Conservation (phyloP, 202 grass and related monocot genomes). For the Cymbopogon flexuosus region DNA sequence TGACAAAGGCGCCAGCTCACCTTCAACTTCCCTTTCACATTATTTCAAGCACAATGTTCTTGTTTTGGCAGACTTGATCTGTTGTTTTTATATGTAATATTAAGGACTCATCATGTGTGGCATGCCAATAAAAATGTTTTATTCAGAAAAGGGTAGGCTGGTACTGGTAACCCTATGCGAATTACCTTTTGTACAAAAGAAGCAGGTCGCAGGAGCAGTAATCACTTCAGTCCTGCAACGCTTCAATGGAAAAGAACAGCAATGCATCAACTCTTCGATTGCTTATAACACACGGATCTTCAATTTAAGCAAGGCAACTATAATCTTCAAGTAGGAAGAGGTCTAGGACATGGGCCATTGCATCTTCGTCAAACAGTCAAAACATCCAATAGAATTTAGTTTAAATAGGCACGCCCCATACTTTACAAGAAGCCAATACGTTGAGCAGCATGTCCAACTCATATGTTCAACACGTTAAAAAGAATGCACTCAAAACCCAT, state of each 20-base stretch:
- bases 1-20: not conserved
- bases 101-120: not conserved
- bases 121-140: not conserved
- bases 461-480: not conserved
- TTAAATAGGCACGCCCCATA: not conserved
- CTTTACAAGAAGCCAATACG: not conserved
- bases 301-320: not conserved
- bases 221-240: not conserved
- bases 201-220: not conserved
- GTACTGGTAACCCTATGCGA: not conserved
- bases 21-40: not conserved
- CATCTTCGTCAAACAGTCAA: not conserved
- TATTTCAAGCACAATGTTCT: not conserved
- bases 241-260: conserved; percentile 6
- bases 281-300: not conserved
- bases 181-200: not conserved
- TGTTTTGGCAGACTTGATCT: not conserved
- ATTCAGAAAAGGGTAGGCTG: not conserved
- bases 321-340: not conserved
- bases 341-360: not conserved
- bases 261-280: not conserved
- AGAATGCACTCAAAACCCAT: not conserved
- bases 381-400: not conserved
- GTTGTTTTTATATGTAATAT: not conserved
- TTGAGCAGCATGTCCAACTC: not conserved